Percentiles rank a stretch among this genome's conserved stretches.
phyloP scores from a whole-genome alignment of 495 filamentous ascomycete species.

The Aspergillus sparsus region DNA sequence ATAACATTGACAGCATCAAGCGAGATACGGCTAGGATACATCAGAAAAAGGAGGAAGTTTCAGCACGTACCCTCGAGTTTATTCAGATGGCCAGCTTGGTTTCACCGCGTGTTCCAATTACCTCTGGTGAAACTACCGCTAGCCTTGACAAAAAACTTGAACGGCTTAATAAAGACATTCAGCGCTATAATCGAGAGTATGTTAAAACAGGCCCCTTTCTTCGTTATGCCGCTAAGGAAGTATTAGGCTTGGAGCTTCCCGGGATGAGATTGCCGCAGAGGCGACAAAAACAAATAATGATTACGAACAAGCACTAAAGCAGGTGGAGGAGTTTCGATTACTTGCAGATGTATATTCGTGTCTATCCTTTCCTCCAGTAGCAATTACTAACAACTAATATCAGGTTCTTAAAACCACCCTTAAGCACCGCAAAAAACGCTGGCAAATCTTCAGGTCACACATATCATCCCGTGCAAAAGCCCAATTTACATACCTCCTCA shows the following conservation, averaged over 20 bases:
- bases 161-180: conserved; percentile 57
- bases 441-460: conserved; percentile 74
- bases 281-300: conserved; percentile 44
- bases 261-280: conserved; percentile 62
- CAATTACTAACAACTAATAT: conserved; percentile 10
- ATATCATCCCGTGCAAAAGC: conserved; percentile 82
- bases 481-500: conserved; percentile 84
- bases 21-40: conserved; percentile 47
- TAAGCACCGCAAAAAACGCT: conserved; percentile 68
- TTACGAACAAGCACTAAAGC: conserved; percentile 45
- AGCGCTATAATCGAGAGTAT: conserved; percentile 51
- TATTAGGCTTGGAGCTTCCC: conserved; percentile 63
- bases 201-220: conserved; percentile 25
- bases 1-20: conserved; percentile 51
- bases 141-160: conserved; percentile 66
- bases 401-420: conserved; percentile 65
- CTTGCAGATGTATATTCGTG: conserved; percentile 51
- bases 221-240: conserved; percentile 8
- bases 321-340: conserved; percentile 51
- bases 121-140: conserved; percentile 62
- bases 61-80: conserved; percentile 52
- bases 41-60: conserved; percentile 47
- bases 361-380: neutral
- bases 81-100: conserved; percentile 58
- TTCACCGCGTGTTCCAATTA: conserved; percentile 63